Percentiles rank a stretch among this genome's conserved stretches.
phyloP scores from a whole-genome alignment of 1,284 basidiomycete genomes.

The Violaceomyces palustris region DNA sequence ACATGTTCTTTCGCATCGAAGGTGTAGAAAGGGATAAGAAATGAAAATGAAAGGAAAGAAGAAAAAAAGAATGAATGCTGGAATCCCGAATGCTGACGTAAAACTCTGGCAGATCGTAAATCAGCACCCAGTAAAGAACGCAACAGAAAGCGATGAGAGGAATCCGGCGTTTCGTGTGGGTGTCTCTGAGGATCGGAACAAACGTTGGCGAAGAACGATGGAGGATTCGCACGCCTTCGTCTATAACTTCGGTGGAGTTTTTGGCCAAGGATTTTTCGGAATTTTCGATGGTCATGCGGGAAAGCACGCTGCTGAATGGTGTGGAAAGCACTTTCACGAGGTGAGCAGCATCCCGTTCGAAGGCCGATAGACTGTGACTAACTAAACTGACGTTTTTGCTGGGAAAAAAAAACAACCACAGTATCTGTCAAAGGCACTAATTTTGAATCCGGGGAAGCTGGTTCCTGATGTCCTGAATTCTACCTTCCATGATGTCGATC shows the following conservation, averaged over 20 bases:
- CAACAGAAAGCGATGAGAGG: too few relatives aligned
- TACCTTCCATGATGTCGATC: slow-evolving; percentile 89
- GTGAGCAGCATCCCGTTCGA: slow-evolving; percentile 59
- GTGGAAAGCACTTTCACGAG: slow-evolving; percentile 90
- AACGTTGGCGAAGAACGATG: slow-evolving; percentile 86
- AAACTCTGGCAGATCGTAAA: too few relatives aligned
- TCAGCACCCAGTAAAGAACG: too few relatives aligned
- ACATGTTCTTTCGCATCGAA: too few relatives aligned
- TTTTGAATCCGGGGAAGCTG: slow-evolving; percentile 56
- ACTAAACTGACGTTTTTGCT: too few relatives aligned
- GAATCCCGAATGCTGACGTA: too few relatives aligned
- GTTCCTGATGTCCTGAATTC: slow-evolving; percentile 87
- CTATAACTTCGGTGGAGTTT: slow-evolving; percentile 81
- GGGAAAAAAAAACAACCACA: too few relatives aligned
- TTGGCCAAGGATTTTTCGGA: slow-evolving; percentile 94
- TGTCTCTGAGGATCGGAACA: slow-evolving; percentile 75
- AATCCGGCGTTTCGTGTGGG: slow-evolving; percentile 79
- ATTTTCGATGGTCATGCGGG: slow-evolving; percentile 98
- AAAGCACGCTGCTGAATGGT: slow-evolving; percentile 98
- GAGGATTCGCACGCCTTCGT: slow-evolving; percentile 96
- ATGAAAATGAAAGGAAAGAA: too few relatives aligned
- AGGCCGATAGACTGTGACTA: too few relatives aligned
- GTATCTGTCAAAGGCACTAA: slow-evolving; percentile 55
- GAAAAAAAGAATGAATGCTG: too few relatives aligned
- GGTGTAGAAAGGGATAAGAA: too few relatives aligned